Conservation (phyloP, 2,329 filamentous ascomycete species). For the Stagonosporopsis rhizophila region DNA sequence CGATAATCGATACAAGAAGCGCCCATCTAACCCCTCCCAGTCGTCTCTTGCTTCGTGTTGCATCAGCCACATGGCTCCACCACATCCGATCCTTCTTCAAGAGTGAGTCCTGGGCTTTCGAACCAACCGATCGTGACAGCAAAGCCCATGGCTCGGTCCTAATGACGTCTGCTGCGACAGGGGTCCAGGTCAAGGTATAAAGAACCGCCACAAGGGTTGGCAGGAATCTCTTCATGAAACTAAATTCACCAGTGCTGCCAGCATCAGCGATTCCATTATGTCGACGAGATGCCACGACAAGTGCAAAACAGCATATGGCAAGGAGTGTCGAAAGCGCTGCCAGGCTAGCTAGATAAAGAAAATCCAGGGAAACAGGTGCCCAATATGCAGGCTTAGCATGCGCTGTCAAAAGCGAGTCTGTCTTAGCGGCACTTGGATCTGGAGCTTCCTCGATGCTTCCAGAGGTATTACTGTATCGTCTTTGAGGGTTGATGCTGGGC, state of each 20-base stretch:
- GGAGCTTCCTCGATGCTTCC: too few species aligned
- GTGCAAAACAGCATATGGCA: neutral
- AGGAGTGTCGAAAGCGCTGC: neutral
- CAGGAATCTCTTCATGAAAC: neutral
- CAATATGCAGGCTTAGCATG: too few species aligned
- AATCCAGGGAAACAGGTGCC: too few species aligned
- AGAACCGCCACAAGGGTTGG: neutral
- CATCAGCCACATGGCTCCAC: neutral
- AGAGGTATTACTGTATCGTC: too few species aligned
- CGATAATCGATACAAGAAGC: neutral
- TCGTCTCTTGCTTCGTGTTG: neutral
- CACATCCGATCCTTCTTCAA: neutral
- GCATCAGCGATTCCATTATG: neutral
- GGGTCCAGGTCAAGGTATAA: neutral
- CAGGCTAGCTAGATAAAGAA: too few species aligned
- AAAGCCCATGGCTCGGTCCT: neutral
- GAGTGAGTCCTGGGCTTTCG: neutral
- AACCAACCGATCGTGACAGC: neutral
- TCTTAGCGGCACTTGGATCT: too few species aligned
- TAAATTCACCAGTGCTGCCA: neutral
- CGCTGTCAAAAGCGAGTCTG: too few species aligned
- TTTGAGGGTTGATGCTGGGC: too few species aligned
- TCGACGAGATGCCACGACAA: neutral
- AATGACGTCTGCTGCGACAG: neutral
- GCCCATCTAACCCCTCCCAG: neutral